Base-by-base conservation (phyloP, 208 protist genomes). In the Vickermania ingenoplastis region DNA sequence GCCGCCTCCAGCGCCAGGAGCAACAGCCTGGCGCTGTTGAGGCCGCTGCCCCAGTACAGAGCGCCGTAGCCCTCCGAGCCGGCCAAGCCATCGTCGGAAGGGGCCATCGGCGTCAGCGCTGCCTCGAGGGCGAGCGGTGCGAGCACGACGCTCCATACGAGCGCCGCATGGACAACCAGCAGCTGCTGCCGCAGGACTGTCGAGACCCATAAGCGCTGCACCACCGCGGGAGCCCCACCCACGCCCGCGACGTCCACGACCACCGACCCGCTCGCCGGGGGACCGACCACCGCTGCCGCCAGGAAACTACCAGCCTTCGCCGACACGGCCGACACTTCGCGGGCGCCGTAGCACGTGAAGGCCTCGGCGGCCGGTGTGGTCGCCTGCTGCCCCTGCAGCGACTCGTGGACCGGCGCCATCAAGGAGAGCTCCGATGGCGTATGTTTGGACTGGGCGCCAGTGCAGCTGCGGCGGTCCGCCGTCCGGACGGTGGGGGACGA, bases 201-300 rank as follows among this genome's bases (percentile, higher is more conserved):
- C 29, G 73, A 75, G 28, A 66, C 49, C 73, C 73, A 79, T 2
- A 79, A 57, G 23, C 73, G 64, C 65, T 75, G 73, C 31, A 79
- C 49, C 57, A 45, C 36, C 36, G 11, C 17, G 7, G 36, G 36
- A 45, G 7, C 36, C 36, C 11, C 36, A 45, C 36, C 11, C 7
- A 17, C 7, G 36, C 17, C 7, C 11, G 36, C n/a, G n/a, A n/a
- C n/a, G n/a, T n/a, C n/a, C n/a, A n/a, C n/a, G n/a, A n/a, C n/a
- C n/a, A n/a, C n/a, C n/a, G n/a, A n/a, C n/a, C n/a, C n/a, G n/a
- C n/a, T n/a, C 36, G 11, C 17, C 17, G 36, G 36, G 17, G 7
- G 11, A 7, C 11, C 36, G 17, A 7, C 11, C 7, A 17, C 7
- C 11, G 7, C 7, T 7, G 36, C n/a, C n/a, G n/a, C n/a, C n/a